These are phyloP conservation scores for Solanum hybrid DNA, from an alignment of 305 asterid genomes.

Conservation along the genomic window DNA sequence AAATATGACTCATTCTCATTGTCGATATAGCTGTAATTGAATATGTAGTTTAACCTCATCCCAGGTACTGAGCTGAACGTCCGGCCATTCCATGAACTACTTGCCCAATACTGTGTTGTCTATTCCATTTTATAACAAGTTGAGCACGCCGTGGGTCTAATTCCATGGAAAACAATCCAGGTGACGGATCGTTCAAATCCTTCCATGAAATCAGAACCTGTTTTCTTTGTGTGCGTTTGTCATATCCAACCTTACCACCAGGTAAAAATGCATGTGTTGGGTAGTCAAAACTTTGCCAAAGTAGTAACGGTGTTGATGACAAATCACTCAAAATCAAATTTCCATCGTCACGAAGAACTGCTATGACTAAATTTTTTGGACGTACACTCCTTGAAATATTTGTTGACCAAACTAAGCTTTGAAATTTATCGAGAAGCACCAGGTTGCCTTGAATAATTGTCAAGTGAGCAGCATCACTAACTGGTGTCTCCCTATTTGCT, in stretches of 20 bases:
- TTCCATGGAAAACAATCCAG: constrained; percentile 14
- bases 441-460: background rate
- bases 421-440: background rate
- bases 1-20: constrained; percentile 35
- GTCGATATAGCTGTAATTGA: constrained; percentile 31
- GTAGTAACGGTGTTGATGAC: background rate
- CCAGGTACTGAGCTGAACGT: constrained; percentile 43
- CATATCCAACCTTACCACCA: constrained; percentile 1
- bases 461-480: background rate
- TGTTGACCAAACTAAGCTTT: background rate
- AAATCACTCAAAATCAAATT: constrained; percentile 1
- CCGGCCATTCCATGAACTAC: constrained; percentile 1
- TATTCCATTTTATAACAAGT: constrained; percentile 21
- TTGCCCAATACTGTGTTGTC: constrained; percentile 21
- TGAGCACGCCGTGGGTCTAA: constrained; percentile 16
- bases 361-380: background rate
- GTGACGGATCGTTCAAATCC: background rate
- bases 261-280: constrained; percentile 7
- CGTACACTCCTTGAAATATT: background rate
- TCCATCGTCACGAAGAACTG: background rate
- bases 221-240: too few species aligned
- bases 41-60: constrained; percentile 34
- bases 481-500: background rate
- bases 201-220: too few species aligned
- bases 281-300: constrained; percentile 11